A percentile compares a stretch with the other conserved stretches of the same genome.
These are phyloP conservation scores for Cercis canadensis DNA, from an alignment of 306 rosid species.

Conservation along the genomic window DNA sequence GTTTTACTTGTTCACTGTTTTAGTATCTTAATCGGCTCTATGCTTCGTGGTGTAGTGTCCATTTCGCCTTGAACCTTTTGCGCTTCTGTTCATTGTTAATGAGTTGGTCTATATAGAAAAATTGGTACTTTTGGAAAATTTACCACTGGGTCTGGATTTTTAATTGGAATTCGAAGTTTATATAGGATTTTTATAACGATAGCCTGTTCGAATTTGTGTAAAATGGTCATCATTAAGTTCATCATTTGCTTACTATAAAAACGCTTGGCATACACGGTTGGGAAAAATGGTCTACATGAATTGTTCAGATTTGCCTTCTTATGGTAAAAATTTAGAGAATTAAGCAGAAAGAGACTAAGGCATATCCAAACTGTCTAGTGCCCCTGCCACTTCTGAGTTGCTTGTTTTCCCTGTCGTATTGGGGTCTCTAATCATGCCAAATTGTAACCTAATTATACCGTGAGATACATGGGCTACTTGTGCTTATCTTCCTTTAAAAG, in stretches of 20 bases:
- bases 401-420: no score
- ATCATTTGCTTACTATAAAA: background rate
- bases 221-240: background rate
- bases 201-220: background rate
- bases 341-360: constrained; percentile 1
- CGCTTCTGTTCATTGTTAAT: background rate
- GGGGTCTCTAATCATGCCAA: background rate
- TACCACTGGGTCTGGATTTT: background rate
- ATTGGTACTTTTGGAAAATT: background rate
- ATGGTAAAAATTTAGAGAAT: constrained; percentile 12
- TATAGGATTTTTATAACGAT: background rate
- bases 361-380: constrained; percentile 13
- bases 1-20: background rate
- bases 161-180: background rate
- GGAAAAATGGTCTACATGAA: constrained; percentile 13
- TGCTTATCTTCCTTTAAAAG: no score
- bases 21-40: no score
- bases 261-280: background rate
- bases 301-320: background rate
- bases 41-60: background rate
- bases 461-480: no score
- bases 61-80: background rate
- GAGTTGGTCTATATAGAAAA: background rate
- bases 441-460: background rate
- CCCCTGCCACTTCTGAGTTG: background rate